Evolutionary conservation across 73 alveolate species (phyloP).

Genomic region (Blepharisma stoltei): DNA sequence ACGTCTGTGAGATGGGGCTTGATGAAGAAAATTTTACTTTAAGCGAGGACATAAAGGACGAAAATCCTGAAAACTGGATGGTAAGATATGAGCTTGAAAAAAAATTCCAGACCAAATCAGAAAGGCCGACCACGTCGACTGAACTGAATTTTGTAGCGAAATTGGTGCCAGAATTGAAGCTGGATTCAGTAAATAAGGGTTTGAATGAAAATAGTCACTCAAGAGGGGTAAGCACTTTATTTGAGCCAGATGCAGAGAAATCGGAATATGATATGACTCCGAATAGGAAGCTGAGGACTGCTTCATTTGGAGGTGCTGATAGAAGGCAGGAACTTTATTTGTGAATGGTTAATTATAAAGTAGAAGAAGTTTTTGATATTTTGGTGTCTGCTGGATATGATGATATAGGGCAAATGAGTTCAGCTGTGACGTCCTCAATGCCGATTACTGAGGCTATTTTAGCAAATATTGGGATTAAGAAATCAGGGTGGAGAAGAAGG

Average conservation of each 20-base stretch:
- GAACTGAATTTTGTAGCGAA: background rate
- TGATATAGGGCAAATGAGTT: slow-evolving; percentile 15
- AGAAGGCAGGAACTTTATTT: background rate
- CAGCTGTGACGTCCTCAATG: background rate
- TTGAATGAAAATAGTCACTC: background rate
- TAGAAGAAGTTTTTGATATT: background rate
- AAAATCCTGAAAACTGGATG: background rate
- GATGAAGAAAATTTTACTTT: background rate
- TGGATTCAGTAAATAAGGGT: background rate
- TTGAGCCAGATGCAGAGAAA: background rate
- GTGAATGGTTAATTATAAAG: background rate
- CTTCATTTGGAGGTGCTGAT: slow-evolving; percentile 1
- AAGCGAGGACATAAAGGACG: background rate
- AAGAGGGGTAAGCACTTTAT: background rate
- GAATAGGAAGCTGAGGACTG: background rate
- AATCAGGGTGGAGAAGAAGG: slow-evolving; percentile 3
- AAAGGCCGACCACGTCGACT: background rate
- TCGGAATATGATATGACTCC: background rate
- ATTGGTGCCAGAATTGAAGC: background rate
- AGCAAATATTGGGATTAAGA: background rate
- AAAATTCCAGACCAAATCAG: background rate
- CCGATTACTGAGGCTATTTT: background rate
- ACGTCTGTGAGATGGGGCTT: background rate
- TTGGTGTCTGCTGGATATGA: slow-evolving; percentile 1
- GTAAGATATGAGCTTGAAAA: background rate